Evolutionary conservation across 164 flowering plant species (phyloP).

Genomic region (Saururus chinensis): DNA sequence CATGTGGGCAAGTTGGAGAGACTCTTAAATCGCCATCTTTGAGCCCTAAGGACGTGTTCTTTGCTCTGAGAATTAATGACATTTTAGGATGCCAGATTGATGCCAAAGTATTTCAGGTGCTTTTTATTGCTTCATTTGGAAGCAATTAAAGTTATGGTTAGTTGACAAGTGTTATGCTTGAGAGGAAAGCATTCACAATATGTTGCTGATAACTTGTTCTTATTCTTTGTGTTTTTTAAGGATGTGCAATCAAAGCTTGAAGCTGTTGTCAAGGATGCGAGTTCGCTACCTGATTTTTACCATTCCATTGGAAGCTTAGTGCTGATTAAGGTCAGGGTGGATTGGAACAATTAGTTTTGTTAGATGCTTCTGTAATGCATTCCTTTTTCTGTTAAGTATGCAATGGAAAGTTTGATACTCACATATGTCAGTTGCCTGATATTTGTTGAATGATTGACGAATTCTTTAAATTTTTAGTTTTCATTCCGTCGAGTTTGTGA

Average conservation of each 20-base stretch:
- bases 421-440: too few species aligned
- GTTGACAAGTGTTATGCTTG: not conserved
- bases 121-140: not conserved
- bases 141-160: not conserved
- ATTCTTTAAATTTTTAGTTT: too few species aligned
- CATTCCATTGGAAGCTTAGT: conserved; percentile 56
- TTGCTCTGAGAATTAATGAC: conserved; percentile 53
- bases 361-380: too few species aligned
- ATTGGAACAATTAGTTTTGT: too few species aligned
- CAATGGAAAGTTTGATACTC: not conserved
- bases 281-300: conserved; percentile 67
- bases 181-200: too few species aligned
- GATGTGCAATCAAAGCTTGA: conserved; percentile 46
- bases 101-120: conserved; percentile 50
- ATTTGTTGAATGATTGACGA: too few species aligned
- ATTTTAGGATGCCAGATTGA: conserved; percentile 49
- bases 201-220: not conserved
- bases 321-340: conserved; percentile 58
- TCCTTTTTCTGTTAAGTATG: not conserved
- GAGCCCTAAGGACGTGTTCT: conserved; percentile 40
- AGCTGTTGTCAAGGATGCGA: conserved; percentile 43
- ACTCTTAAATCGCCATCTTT: conserved; percentile 50
- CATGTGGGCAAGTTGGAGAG: conserved; percentile 40
- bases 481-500: too few species aligned
- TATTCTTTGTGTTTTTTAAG: conserved; percentile 21